Evolutionary conservation across 2,329 filamentous ascomycete genomes (phyloP), one percentile per base, ranked within the genome.

Genomic region (Diatrype stigma): DNA sequence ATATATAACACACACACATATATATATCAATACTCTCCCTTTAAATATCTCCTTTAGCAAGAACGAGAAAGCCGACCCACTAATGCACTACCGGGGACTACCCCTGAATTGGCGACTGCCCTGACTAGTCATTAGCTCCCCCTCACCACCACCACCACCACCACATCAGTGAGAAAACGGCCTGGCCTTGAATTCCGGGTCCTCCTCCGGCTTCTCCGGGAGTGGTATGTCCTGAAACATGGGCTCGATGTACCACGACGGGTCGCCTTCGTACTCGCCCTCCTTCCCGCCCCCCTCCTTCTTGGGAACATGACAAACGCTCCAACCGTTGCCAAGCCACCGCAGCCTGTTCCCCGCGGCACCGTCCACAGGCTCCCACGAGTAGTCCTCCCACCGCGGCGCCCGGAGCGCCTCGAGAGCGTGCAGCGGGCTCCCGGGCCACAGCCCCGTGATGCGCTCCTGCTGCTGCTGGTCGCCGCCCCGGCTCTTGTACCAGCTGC

Each of bases 401-500:
- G 69, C 61, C 21, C 70, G 60, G 53, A 76, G 56, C 11, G 69
- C 63, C 61, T 76, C 73, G 4, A 75, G 56, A 8, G 70, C 70
- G 44, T 77, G 74, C 47, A 74, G 64, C 14, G 70, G 70, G 26
- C 69, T 73, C 4, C 74, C 74, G 0, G 73, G 73, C 73, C 74
- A 77, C 28, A 76, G 60, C 1, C 70, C 73, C 19, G 68, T 67
- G 46, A 76, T 66, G 49, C 67, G 63, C 47, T 70, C 59, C n/a
- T n/a, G n/a, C n/a, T n/a, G 5, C 70, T 72, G 10, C 58, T n/a
- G 61, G 22, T 70, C 72, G 19, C 68, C 68, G 10, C 71, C 68
- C n/a, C n/a, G n/a, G 30, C 71, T 69, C 60, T 77, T 76, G 60
- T 82, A 82, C 79, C 78, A 82, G 48, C 73, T 77, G 52, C 72